Base-by-base conservation (phyloP, 2,329 filamentous ascomycete genomes). In the Talaromyces marneffei region DNA sequence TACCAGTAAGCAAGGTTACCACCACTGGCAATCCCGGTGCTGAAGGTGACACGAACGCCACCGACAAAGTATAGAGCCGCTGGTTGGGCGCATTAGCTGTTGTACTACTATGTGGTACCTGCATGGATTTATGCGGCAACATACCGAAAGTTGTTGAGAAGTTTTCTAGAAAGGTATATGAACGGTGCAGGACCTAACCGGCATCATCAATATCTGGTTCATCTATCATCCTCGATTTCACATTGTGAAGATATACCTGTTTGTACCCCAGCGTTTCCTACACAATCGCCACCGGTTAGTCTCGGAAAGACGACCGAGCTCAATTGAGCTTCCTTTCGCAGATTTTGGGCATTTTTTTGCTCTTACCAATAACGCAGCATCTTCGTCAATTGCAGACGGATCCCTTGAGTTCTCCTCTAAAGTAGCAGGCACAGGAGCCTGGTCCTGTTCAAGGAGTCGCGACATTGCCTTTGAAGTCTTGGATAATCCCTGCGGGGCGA, bases 1-100 rank as follows among this genome's bases (percentile, higher is more conserved):
- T 18, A 83, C 83, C 83, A 86, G 67, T 86, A 86, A 7, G 84
- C 84, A 54, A 85, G 70, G 63, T 84, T 84, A 44, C 84, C 84
- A 59, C 84, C 84, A 18, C 83, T 83, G 27, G 82, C 83, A 39
- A 86, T 84, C 64, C 84, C 84, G 10, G 83, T 86, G n/a, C 81
- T 84, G 68, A 84, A 86, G 0, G 83, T 85, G 2, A 84, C 82
- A 42, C 83, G 79, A 40, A 85, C 82, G 62, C 81, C 84, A 31
- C 84, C 84, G 48, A 86, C 79, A 61, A 85, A 85, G 71, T 85
- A 86, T 2, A 86, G 74, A 1, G 84, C 84, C 64, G 84, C 83
- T 85, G 31, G 46, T 55, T 39, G 33, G 37, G 33, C 27, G 16
- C 6, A 33, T 61, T 35, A 61, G 59, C 37, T 29, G 48, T 16